Conservation (phyloP, 495 filamentous ascomycete genomes). For the Penicillium turbatum region DNA sequence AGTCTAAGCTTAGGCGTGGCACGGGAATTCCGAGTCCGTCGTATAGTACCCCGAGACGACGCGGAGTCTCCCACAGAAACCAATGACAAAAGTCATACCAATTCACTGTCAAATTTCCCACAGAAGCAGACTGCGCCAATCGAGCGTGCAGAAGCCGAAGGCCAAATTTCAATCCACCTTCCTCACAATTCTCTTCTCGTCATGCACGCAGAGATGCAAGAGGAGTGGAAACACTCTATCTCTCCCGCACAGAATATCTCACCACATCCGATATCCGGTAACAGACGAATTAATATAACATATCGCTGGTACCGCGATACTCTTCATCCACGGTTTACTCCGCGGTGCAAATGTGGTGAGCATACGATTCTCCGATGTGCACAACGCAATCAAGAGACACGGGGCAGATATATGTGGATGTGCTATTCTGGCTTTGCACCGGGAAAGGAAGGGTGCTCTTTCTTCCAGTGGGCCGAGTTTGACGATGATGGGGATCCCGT, state of each 20-base stretch:
- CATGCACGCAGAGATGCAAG: conserved; percentile 85
- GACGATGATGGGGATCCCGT: conserved; percentile 79
- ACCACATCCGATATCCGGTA: conserved; percentile 76
- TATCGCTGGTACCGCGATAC: conserved; percentile 80
- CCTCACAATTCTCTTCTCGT: conserved; percentile 90
- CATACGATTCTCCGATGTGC: conserved; percentile 74
- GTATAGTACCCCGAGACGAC: conserved; percentile 58
- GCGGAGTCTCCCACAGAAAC: conserved; percentile 16
- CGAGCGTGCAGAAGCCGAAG: conserved; percentile 56
- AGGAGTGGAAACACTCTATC: conserved; percentile 61
- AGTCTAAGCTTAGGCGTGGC: conserved; percentile 85
- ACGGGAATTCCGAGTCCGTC: conserved; percentile 83
- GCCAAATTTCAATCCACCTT: conserved; percentile 85
- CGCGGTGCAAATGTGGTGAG: conserved; percentile 60
- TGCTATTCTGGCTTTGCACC: conserved; percentile 75
- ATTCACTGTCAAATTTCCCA: background rate
- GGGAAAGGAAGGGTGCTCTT: conserved; percentile 70
- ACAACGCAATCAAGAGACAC: conserved; percentile 67
- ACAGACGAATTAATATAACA: conserved; percentile 83
- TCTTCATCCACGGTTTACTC: conserved; percentile 63
- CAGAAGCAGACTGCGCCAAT: conserved; percentile 17
- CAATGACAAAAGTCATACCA: conserved; percentile 5
- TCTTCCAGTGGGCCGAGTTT: conserved; percentile 88
- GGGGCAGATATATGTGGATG: conserved; percentile 90
- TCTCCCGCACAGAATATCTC: conserved; percentile 67